Evolutionary conservation across 2,329 filamentous ascomycete genomes (phyloP).

Genomic region (Podosphaera leucotricha): DNA sequence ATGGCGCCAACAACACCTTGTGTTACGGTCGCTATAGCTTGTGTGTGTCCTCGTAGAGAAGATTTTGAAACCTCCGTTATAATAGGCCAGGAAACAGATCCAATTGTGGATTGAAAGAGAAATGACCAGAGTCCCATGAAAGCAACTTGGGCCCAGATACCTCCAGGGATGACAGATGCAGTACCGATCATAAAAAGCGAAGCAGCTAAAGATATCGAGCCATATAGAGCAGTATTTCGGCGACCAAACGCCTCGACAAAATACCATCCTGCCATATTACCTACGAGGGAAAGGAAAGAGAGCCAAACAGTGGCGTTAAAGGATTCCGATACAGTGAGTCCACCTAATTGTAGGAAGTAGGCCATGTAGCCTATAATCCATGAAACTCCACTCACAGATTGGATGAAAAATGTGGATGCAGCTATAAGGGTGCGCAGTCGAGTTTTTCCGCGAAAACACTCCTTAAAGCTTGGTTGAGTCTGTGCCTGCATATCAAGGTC

Average conservation of each 20-base stretch:
- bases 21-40: conserved; percentile 9
- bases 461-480: conserved; percentile 3
- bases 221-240: conserved; percentile 11
- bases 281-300: conserved; percentile 13
- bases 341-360: conserved; percentile 15
- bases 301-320: conserved; percentile 13
- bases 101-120: conserved; percentile 12
- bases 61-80: conserved; percentile 22
- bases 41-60: conserved; percentile 15
- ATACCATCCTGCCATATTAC: conserved; percentile 16
- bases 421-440: conserved; percentile 11
- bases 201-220: conserved; percentile 4
- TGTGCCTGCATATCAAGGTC: neutral
- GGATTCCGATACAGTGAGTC: conserved; percentile 8
- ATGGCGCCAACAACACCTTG: conserved; percentile 7
- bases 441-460: conserved; percentile 9
- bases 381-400: conserved; percentile 13
- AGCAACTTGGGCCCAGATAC: conserved; percentile 8
- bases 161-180: conserved; percentile 3
- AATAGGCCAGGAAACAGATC: conserved; percentile 20
- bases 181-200: conserved; percentile 9
- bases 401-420: conserved; percentile 14
- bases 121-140: conserved; percentile 11
- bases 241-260: conserved; percentile 15
- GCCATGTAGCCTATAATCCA: conserved; percentile 15